Evolutionary conservation across 2,329 filamentous ascomycete species (phyloP), one percentile per base, ranked within the genome.

Genomic region (Hysterium pulicare): DNA sequence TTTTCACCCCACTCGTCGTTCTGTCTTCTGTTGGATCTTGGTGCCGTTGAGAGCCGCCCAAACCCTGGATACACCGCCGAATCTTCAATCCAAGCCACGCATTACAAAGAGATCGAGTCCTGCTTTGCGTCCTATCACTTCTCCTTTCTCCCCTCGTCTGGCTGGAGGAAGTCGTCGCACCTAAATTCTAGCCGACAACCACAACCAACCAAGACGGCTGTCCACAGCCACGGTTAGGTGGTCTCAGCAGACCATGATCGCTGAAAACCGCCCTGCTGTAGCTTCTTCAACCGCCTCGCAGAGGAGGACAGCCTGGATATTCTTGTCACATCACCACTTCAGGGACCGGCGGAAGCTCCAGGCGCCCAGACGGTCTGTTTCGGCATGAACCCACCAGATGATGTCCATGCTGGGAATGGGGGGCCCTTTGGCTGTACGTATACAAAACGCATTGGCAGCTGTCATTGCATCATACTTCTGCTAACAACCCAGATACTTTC

Each of bases 381-480:
- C 47, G 53, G 51, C 55, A 66, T 66, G 62, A 54, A 57, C 53
- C 53, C 59, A 11, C 28, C 35, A 22, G 21, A 38, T 26, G n/a
- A n/a, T n/a, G n/a, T n/a, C n/a, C 35, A 5, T 38, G 22, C 35
- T 42, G 59, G 61, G 38, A 59, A 61, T 35, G 51, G 59, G 32
- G 48, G 51, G 49, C 62, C 62, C 11, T 66, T 66, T 53, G 62
- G 62, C 49, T 65, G 60, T 62, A 58, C 20, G 55, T 43, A 17
- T 21, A 22, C 10, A 26, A 11, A 31, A 15, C n/a, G 21, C 4
- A 5, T 34, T n/a, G n/a, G 26, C 33, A 8, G 21, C 36, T 13
- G 21, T 5, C 22, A 22, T n/a, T 33, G 17, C 22, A 39, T 28
- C n/a, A 10, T 2, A 34, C 48, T 57, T 41, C 54, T 44, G 8